Base-by-base conservation (phyloP, 2,329 filamentous ascomycete genomes). In the Xylaria polymorpha region DNA sequence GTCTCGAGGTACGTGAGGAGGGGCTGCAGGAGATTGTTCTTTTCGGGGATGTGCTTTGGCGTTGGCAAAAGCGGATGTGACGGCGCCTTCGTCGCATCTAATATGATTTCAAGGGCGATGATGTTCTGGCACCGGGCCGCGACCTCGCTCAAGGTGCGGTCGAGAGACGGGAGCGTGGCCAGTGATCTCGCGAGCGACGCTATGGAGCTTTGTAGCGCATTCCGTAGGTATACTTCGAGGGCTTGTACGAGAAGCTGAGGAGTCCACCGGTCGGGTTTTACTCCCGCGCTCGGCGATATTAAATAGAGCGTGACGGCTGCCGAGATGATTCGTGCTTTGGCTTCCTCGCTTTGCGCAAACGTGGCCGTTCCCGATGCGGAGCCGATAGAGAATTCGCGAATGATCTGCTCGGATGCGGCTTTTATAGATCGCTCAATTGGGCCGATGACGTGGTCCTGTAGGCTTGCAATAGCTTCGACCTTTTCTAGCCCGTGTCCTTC, bases 101-200 rank as follows among this genome's bases (percentile, higher is more conserved):
- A 88, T 1, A 98, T 87, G 1, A 90, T 84, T 81, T 97, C 94
- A 2, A 98, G 83, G 0, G 94, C 93, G n/a, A 97, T 90, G 46
- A 98, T 89, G 76, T 97, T 97, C 78, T 97, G 94, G 77, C 95
- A 98, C 55, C 93, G 87, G 5, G 91, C 89, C 7, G 92, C 92
- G 25, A 97, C 89, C 75, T 98, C 96, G 18, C 88, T 84, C 1
- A 98, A 85, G 0, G 94, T 92, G 61, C 93, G 88, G 57, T 98
- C 94, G 37, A 98, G 85, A 0, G 88, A 91, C 0, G 95, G 93
- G 2, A 98, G 85, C 67, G 93, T 92, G 4, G 91, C 90, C 18
- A 99, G 85, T 0, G 93, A 91, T 25, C 94, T 86, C 1, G 92
- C 86, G 10, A 99, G 84, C 0, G 90, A 87, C 14, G 92, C 90